Conservation (phyloP, 2,329 filamentous ascomycete species). For the Cladophialophora yegresii region DNA sequence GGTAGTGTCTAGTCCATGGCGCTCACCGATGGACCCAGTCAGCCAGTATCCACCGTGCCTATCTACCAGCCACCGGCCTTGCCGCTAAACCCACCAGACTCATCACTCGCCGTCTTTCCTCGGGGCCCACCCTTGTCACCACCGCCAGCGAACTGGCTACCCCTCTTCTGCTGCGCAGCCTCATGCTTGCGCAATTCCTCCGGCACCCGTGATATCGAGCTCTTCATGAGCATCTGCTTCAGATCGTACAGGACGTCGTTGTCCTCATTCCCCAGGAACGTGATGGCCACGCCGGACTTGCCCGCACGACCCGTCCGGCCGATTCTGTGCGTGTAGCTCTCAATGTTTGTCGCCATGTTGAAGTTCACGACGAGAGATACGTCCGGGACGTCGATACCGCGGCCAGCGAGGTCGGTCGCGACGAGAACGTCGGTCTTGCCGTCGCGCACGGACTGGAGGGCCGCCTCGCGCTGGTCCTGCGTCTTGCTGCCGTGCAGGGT, state of each 20-base stretch:
- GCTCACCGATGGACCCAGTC: background rate
- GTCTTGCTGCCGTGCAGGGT: constrained; percentile 95
- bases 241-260: constrained; percentile 84
- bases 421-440: constrained; percentile 85
- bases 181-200: constrained; percentile 90
- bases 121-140: constrained; percentile 38
- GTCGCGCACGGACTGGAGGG: constrained; percentile 78
- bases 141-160: background rate
- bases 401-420: constrained; percentile 89
- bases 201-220: constrained; percentile 80
- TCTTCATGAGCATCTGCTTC: constrained; percentile 94
- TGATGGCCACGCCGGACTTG: constrained; percentile 94
- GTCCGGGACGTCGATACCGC: constrained; percentile 96
- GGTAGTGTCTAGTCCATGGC: too few relatives aligned
- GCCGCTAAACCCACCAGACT: constrained; percentile 33
- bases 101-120: constrained; percentile 36
- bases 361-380: constrained; percentile 96
- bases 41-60: background rate
- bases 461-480: constrained; percentile 95
- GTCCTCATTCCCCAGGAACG: constrained; percentile 91
- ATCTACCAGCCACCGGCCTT: constrained; percentile 22
- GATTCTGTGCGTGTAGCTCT: constrained; percentile 94
- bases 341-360: constrained; percentile 94
- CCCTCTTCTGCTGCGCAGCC: constrained; percentile 80
- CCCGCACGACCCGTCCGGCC: constrained; percentile 96